These are phyloP conservation scores for Myxozyma mucilagina DNA, from an alignment of 805 yeast genomes.

Conservation along the genomic window DNA sequence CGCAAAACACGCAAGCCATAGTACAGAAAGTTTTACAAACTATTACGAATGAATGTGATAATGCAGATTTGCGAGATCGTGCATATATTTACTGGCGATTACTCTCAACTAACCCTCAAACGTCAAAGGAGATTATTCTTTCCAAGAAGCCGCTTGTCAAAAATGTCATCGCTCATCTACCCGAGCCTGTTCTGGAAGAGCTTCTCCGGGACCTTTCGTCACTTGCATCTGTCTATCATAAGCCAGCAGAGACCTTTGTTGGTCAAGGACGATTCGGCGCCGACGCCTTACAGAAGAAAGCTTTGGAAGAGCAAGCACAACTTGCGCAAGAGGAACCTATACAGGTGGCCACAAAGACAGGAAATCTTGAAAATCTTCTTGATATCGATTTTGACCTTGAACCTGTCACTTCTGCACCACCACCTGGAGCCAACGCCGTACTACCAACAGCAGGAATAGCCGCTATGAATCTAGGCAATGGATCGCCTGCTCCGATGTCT, in stretches of 20 bases:
- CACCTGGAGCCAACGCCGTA: constrained; percentile 19
- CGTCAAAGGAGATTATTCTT: constrained; percentile 63
- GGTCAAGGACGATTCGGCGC: constrained; percentile 47
- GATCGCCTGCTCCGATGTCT: constrained; percentile 38
- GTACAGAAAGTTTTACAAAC: constrained; percentile 75
- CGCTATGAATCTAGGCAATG: constrained; percentile 60
- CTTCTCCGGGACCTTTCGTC: constrained; percentile 77
- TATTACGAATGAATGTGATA: constrained; percentile 73
- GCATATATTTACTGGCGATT: constrained; percentile 88
- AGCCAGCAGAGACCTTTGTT: constrained; percentile 69
- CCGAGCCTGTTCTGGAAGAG: constrained; percentile 65
- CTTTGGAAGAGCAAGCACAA: constrained; percentile 74
- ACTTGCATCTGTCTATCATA: constrained; percentile 84
- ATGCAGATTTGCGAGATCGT: constrained; percentile 85
- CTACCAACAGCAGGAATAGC: constrained; percentile 53
- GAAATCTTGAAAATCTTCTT: constrained; percentile 74
- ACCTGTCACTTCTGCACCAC: constrained; percentile 32
- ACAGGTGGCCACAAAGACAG: constrained; percentile 38
- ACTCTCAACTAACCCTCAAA: constrained; percentile 74
- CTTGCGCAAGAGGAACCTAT: constrained; percentile 72
- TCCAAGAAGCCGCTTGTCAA: constrained; percentile 69
- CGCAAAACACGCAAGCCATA: constrained; percentile 59
- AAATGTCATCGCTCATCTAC: constrained; percentile 69
- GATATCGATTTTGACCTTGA: constrained; percentile 75
- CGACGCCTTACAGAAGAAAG: constrained; percentile 48